A percentile compares a stretch with the other conserved stretches of the same genome.
phyloP scores from a whole-genome alignment of 2,329 filamentous ascomycete species.

The Apiospora marii region DNA sequence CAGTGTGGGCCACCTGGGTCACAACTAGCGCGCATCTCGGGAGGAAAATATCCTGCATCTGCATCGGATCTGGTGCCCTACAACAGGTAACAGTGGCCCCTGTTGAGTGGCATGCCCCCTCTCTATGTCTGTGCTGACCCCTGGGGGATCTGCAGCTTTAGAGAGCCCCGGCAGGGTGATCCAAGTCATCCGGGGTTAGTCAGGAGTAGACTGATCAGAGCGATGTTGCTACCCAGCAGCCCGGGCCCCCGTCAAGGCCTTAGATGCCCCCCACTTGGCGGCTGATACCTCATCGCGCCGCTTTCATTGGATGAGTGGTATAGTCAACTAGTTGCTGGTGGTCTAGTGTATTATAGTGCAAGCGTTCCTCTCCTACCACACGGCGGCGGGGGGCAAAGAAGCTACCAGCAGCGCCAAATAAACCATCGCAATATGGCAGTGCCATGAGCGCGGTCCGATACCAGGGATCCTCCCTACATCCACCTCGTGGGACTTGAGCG shows the following conservation, averaged over 20 bases:
- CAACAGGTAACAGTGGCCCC: not conserved
- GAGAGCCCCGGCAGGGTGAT: not conserved
- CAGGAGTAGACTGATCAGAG: not conserved
- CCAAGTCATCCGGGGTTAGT: not conserved
- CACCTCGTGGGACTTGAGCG: not conserved
- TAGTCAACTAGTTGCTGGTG: not conserved
- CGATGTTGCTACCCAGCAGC: not conserved
- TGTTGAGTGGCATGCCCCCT: not conserved
- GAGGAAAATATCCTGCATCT: not conserved
- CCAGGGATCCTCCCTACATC: not conserved
- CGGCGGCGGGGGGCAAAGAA: not conserved
- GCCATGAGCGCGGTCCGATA: not conserved
- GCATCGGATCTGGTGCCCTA: not conserved
- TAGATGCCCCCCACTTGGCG: not conserved
- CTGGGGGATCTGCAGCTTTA: constrained; percentile 1
- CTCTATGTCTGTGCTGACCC: not conserved
- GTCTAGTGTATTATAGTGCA: not conserved
- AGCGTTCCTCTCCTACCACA: not conserved
- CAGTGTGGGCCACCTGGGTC: not conserved
- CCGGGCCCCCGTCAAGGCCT: not conserved
- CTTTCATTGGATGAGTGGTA: not conserved
- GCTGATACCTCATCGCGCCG: not conserved
- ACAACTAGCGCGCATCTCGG: not conserved
- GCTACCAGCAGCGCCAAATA: not conserved
- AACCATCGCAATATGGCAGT: not conserved